phyloP scores from a whole-genome alignment of 2,329 filamentous ascomycete species.

The Trichothecium sympodiale region DNA sequence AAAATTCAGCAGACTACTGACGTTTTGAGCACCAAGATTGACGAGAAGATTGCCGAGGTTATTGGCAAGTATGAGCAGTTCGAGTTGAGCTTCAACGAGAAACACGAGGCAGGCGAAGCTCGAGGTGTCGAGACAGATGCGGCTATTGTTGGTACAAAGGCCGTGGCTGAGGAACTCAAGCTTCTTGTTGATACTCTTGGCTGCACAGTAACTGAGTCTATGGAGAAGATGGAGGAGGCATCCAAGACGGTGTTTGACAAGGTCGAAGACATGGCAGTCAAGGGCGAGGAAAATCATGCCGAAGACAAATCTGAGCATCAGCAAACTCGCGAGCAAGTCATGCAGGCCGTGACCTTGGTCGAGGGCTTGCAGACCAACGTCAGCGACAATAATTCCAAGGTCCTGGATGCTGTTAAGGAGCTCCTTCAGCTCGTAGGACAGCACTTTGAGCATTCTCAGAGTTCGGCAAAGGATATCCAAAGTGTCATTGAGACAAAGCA shows the following conservation, averaged over 20 bases:
- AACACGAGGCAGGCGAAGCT: constrained; percentile 61
- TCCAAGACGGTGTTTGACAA: constrained; percentile 77
- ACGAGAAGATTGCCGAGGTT: constrained; percentile 62
- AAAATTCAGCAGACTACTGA: constrained; percentile 54
- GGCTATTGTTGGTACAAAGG: constrained; percentile 63
- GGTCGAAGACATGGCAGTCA: constrained; percentile 67
- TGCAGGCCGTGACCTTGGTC: constrained; percentile 61
- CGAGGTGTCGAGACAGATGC: constrained; percentile 63
- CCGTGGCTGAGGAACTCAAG: constrained; percentile 77
- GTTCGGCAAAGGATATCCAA: constrained; percentile 43
- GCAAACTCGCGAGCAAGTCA: constrained; percentile 70
- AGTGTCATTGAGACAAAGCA: constrained; percentile 53
- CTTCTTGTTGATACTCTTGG: constrained; percentile 77
- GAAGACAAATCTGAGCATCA: constrained; percentile 71
- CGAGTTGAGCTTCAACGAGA: constrained; percentile 62
- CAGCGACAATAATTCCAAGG: constrained; percentile 75
- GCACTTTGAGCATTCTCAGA: constrained; percentile 81
- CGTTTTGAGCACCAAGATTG: constrained; percentile 42
- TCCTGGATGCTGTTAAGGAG: constrained; percentile 76
- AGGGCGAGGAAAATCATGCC: constrained; percentile 63
- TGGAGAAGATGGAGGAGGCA: constrained; percentile 79
- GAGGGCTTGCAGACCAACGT: constrained; percentile 69
- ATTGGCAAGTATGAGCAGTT: constrained; percentile 84
- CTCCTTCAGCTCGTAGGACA: constrained; percentile 73
- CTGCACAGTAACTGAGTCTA: constrained; percentile 65